A percentile compares a stretch with the other conserved stretches of the same genome.
phyloP scores from a whole-genome alignment of 768 basidiomycete genomes.

The Phanerochaete carnosa region DNA sequence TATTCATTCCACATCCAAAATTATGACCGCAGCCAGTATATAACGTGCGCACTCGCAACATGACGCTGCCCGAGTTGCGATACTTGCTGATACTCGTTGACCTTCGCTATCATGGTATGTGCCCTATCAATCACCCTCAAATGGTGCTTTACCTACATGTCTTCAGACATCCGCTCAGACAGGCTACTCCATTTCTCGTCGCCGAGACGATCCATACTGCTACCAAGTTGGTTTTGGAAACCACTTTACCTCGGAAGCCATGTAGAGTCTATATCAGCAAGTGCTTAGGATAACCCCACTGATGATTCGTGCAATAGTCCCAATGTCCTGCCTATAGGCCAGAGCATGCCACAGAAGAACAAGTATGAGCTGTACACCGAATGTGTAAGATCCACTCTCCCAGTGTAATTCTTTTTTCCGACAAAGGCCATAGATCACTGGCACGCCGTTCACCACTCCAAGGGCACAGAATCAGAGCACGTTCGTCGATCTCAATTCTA shows the following conservation, averaged over 20 bases:
- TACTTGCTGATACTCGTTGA: too few relatives aligned
- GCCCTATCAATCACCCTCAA: too few relatives aligned
- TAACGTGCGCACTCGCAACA: too few relatives aligned
- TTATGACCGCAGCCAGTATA: too few relatives aligned
- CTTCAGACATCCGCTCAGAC: constrained; percentile 7
- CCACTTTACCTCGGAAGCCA: constrained; percentile 21
- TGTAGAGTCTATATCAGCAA: constrained; percentile 7
- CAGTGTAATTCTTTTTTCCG: neutral
- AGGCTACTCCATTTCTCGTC: constrained; percentile 1
- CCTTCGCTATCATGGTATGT: too few relatives aligned
- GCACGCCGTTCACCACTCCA: constrained; percentile 57
- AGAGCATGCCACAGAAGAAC: constrained; percentile 60
- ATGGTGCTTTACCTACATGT: neutral
- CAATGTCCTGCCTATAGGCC: constrained; percentile 51
- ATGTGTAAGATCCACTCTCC: constrained; percentile 37
- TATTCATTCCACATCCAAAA: too few relatives aligned
- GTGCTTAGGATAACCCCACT: too few relatives aligned
- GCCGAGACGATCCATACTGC: constrained; percentile 19
- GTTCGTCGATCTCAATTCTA: constrained; percentile 34
- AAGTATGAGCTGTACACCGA: constrained; percentile 64
- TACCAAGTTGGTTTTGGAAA: constrained; percentile 30
- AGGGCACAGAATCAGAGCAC: constrained; percentile 51
- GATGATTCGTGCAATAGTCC: too few relatives aligned
- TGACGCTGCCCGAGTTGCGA: too few relatives aligned
- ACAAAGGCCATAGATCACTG: constrained; percentile 46